Evolutionary conservation across 2,329 filamentous ascomycete species (phyloP).

Genomic region (Trichoderma asperellum): DNA sequence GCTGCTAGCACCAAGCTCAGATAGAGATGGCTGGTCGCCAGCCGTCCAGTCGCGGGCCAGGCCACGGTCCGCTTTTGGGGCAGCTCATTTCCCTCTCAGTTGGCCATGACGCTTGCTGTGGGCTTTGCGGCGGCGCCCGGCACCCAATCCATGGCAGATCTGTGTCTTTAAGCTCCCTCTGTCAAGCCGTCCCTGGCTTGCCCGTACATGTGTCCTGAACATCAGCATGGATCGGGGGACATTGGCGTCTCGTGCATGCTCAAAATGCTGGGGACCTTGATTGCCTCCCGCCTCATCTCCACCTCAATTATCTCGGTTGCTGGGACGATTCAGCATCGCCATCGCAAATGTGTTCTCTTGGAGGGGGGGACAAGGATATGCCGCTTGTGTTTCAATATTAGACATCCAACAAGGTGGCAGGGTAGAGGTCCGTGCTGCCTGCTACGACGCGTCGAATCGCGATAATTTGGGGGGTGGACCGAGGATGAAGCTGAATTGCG

Average conservation of each 20-base stretch:
- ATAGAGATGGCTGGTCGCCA: slow-evolving; percentile 13
- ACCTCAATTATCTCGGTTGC: slow-evolving; percentile 23
- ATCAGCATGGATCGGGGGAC: slow-evolving; percentile 21
- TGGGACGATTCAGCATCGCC: slow-evolving; percentile 10
- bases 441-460: slow-evolving; percentile 28
- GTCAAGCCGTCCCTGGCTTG: slow-evolving; percentile 18
- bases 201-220: slow-evolving; percentile 3
- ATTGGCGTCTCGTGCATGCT: slow-evolving; percentile 22
- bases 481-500: slow-evolving; percentile 15
- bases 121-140: slow-evolving; percentile 9
- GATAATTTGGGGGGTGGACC: slow-evolving; percentile 9
- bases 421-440: slow-evolving; percentile 25
- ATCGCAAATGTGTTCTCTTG: background rate
- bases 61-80: slow-evolving; percentile 26
- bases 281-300: slow-evolving; percentile 18
- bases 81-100: slow-evolving; percentile 24
- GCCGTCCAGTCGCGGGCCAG: slow-evolving; percentile 23
- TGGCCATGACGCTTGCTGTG: slow-evolving; percentile 14
- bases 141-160: slow-evolving; percentile 22
- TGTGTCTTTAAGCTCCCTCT: slow-evolving; percentile 21
- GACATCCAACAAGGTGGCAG: slow-evolving; percentile 24
- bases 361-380: slow-evolving; percentile 16
- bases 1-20: slow-evolving; percentile 11
- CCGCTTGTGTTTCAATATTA: slow-evolving; percentile 6
- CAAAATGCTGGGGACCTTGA: slow-evolving; percentile 14